Percentiles rank a stretch among this genome's conserved stretches.
Conservation (phyloP, 108 stramenopile genomes). For the Skeletonema grethae region DNA sequence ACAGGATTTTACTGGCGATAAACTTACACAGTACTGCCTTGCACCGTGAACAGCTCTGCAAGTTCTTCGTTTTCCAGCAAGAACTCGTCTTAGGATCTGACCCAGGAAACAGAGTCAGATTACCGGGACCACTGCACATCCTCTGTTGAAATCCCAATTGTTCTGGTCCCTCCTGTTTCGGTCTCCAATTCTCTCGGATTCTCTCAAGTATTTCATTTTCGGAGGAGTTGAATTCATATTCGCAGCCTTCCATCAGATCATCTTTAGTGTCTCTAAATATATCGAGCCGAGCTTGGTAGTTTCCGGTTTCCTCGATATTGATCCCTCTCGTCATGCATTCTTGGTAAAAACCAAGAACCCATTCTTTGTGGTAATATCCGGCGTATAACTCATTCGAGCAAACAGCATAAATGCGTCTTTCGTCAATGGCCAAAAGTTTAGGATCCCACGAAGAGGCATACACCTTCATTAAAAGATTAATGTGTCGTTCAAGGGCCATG, state of each 20-base stretch:
- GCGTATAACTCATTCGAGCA: conserved; percentile 6
- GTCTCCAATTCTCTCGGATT: not conserved
- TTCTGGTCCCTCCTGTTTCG: not conserved
- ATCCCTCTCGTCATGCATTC: not conserved
- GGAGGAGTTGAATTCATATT: not conserved
- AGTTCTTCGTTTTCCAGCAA: not conserved
- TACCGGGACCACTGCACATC: not conserved
- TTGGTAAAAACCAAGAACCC: not conserved
- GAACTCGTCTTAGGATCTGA: not conserved
- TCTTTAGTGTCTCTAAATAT: not conserved
- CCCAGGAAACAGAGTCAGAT: not conserved
- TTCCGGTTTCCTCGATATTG: not conserved
- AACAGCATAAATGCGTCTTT: conserved; percentile 16
- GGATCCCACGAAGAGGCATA: conserved; percentile 16
- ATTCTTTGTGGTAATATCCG: not conserved
- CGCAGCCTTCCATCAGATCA: not conserved
- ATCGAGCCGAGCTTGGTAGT: not conserved
- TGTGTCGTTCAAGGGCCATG: not conserved
- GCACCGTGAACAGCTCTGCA: not conserved
- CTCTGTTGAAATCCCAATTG: not conserved
- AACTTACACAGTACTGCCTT: conserved; percentile 1
- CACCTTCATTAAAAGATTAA: conserved; percentile 7
- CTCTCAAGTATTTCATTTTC: not conserved
- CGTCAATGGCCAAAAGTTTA: not conserved
- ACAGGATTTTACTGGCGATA: not conserved